These are phyloP conservation scores for Cercospora zeina DNA, from an alignment of 2,329 filamentous ascomycete species.

Conservation along the genomic window DNA sequence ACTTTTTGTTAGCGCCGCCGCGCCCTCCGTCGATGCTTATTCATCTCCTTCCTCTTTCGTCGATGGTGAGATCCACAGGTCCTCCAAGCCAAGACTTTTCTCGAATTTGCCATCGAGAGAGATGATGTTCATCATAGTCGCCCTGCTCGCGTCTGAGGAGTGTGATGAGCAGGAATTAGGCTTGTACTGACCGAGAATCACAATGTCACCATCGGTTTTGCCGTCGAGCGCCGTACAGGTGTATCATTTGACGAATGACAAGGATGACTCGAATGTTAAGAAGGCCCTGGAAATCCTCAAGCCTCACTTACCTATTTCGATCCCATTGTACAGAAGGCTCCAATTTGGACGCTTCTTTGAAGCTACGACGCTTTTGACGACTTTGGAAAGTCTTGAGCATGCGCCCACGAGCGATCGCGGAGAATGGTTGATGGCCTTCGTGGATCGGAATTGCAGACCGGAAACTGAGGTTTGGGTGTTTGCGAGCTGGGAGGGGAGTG, in stretches of 20 bases:
- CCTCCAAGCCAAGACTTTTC: no score
- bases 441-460: slow-evolving; percentile 61
- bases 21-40: no score
- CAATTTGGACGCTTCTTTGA: slow-evolving; percentile 55
- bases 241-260: slow-evolving; percentile 1
- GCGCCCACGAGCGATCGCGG: background rate
- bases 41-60: no score
- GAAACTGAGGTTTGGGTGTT: slow-evolving; percentile 69
- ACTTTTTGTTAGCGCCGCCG: no score
- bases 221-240: background rate
- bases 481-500: slow-evolving; percentile 36
- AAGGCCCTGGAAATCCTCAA: slow-evolving; percentile 53
- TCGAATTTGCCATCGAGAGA: no score
- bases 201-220: background rate
- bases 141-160: no score
- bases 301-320: slow-evolving; percentile 57
- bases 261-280: slow-evolving; percentile 5
- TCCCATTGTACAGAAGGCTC: slow-evolving; percentile 63
- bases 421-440: slow-evolving; percentile 57
- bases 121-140: no score
- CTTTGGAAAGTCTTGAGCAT: slow-evolving; percentile 32
- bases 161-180: background rate
- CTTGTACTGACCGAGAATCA: background rate
- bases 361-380: slow-evolving; percentile 47
- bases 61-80: no score